Conservation (phyloP, 169 alveolate species). For the Ichthyophthirius multifiliis region DNA sequence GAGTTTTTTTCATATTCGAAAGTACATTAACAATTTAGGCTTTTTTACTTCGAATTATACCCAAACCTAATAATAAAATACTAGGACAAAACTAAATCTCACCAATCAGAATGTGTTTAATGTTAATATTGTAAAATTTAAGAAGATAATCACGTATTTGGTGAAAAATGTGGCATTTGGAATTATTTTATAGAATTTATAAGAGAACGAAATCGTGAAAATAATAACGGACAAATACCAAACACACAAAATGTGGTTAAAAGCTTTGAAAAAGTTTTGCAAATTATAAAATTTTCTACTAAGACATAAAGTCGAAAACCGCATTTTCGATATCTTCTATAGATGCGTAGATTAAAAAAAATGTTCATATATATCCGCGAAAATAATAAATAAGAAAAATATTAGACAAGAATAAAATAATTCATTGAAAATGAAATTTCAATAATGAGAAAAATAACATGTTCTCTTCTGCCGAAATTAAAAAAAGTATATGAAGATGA, state of each 20-base stretch:
- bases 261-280: conserved; percentile 3
- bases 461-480: background rate
- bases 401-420: background rate
- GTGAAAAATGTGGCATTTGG: conserved; percentile 14
- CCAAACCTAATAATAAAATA: background rate
- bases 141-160: conserved; percentile 13
- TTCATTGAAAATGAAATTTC: conserved; percentile 2
- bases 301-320: conserved; percentile 7
- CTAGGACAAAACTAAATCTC: conserved; percentile 13
- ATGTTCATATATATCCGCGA: background rate
- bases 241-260: background rate
- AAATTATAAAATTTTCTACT: background rate
- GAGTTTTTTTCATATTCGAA: conserved; percentile 3
- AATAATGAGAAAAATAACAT: background rate
- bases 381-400: conserved; percentile 3
- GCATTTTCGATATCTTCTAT: conserved; percentile 2
- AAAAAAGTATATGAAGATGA: conserved; percentile 19
- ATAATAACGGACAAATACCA: conserved; percentile 1
- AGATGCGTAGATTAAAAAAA: conserved; percentile 17
- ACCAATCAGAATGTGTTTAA: background rate
- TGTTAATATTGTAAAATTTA: background rate
- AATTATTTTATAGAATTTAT: background rate
- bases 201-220: conserved; percentile 2
- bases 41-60: conserved; percentile 12
- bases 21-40: background rate